Evolutionary conservation across 1,139 yeast genomes (phyloP).

Genomic region (Hyphopichia khmerensis): DNA sequence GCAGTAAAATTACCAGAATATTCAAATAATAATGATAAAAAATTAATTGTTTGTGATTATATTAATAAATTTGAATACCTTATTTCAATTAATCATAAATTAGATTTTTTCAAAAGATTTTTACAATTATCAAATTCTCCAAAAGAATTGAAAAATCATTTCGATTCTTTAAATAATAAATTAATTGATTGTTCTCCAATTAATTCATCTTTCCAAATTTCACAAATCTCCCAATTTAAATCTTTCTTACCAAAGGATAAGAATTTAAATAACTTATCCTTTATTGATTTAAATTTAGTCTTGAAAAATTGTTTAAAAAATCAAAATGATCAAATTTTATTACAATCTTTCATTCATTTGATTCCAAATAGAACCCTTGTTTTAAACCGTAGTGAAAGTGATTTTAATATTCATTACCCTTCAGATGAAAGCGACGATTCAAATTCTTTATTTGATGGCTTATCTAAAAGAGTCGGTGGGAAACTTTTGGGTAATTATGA

Average conservation of each 20-base stretch:
- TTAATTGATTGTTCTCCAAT: conserved; percentile 2
- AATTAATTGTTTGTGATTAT: conserved; percentile 5
- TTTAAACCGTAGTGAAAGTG: conserved; percentile 12
- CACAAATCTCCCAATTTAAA: background rate
- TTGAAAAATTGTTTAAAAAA: background rate
- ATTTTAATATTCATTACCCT: conserved; percentile 9
- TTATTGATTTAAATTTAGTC: background rate
- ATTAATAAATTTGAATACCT: conserved; percentile 14
- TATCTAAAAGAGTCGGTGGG: conserved; percentile 19
- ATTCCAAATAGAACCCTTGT: conserved; percentile 7
- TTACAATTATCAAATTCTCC: conserved; percentile 9
- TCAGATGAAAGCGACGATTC: conserved; percentile 19
- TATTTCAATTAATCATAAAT: conserved; percentile 12
- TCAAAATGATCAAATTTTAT: background rate
- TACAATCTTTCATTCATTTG: conserved; percentile 4
- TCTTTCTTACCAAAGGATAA: background rate
- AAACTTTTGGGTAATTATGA: conserved; percentile 22
- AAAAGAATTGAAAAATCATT: conserved; percentile 7
- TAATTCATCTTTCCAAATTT: background rate
- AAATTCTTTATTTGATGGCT: conserved; percentile 24
- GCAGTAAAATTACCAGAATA: background rate
- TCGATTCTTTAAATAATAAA: conserved; percentile 7
- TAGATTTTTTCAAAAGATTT: conserved; percentile 14
- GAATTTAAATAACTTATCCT: background rate
- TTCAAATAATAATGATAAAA: conserved; percentile 1